Evolutionary conservation across 176 grass and related monocot species (phyloP).

Genomic region (Juncus inflexus): DNA sequence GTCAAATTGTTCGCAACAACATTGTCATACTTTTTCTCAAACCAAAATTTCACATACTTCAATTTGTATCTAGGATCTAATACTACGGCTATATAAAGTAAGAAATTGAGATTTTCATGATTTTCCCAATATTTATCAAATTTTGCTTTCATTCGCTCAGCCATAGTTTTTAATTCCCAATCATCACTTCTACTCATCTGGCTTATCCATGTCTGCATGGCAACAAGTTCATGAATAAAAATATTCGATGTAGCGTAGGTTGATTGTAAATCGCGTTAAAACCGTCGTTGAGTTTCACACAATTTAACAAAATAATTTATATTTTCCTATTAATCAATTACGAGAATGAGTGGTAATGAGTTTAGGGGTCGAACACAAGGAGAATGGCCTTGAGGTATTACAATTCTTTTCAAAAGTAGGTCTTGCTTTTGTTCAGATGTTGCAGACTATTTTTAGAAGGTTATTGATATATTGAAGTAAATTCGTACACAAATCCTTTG

Average conservation of each 20-base stretch:
- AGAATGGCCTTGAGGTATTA: too few relatives aligned
- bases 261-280: too few relatives aligned
- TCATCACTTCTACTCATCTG: background rate
- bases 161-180: background rate
- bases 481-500: too few relatives aligned
- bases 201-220: background rate
- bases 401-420: too few relatives aligned
- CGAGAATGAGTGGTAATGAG: too few relatives aligned
- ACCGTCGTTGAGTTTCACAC: too few relatives aligned
- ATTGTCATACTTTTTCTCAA: background rate
- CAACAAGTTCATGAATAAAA: background rate
- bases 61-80: conserved; percentile 21
- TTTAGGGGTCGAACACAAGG: too few relatives aligned
- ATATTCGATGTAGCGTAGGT: background rate
- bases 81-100: background rate
- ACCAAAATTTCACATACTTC: conserved; percentile 14
- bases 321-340: too few relatives aligned
- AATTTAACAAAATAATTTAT: too few relatives aligned
- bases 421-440: too few relatives aligned
- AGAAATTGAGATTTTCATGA: conserved; percentile 2
- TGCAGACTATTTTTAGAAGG: too few relatives aligned
- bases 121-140: conserved; percentile 12
- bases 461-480: too few relatives aligned
- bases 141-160: background rate
- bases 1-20: background rate